Conservation (phyloP, 2,329 filamentous ascomycete species). For the Cordyceps sp. region DNA sequence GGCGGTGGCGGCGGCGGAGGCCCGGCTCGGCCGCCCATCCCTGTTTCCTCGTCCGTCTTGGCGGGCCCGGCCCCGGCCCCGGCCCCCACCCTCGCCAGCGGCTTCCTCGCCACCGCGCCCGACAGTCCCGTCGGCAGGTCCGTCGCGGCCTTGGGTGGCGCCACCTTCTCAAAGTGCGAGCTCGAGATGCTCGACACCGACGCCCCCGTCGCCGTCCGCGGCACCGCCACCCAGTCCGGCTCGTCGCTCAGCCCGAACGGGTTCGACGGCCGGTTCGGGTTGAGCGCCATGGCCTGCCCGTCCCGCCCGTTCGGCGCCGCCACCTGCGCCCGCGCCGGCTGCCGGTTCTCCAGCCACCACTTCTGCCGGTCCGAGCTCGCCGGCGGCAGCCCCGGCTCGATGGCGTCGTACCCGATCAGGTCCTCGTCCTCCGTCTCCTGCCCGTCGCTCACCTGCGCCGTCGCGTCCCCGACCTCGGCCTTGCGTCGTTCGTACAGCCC, state of each 20-base stretch:
- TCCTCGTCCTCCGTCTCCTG: slow-evolving; percentile 61
- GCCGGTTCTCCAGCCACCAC: slow-evolving; percentile 55
- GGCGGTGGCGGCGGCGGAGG: no score
- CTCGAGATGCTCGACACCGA: slow-evolving; percentile 41
- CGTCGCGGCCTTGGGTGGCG: slow-evolving; percentile 29
- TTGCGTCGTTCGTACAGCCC: slow-evolving; percentile 58
- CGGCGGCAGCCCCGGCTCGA: slow-evolving; percentile 59
- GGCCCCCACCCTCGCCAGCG: no score
- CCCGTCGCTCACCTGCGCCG: slow-evolving; percentile 32
- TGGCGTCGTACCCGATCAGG: slow-evolving; percentile 62
- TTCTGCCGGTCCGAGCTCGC: slow-evolving; percentile 53
- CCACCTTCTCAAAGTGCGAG: slow-evolving; percentile 42
- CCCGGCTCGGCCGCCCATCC: no score
- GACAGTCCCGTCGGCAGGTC: slow-evolving; percentile 21
- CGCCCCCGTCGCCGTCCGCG: slow-evolving; percentile 34
- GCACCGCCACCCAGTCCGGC: slow-evolving; percentile 66
- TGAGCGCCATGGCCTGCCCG: slow-evolving; percentile 44
- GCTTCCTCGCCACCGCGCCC: slow-evolving; percentile 28
- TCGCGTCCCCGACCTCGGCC: slow-evolving; percentile 46
- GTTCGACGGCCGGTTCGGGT: slow-evolving; percentile 60
- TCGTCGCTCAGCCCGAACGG: slow-evolving; percentile 63
- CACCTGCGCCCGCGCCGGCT: slow-evolving; percentile 59
- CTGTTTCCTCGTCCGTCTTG: no score
- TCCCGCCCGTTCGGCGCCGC: slow-evolving; percentile 39
- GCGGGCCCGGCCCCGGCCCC: no score